These are phyloP conservation scores for Komagataella pseudopastoris DNA, from an alignment of 805 yeast genomes.

Conservation along the genomic window DNA sequence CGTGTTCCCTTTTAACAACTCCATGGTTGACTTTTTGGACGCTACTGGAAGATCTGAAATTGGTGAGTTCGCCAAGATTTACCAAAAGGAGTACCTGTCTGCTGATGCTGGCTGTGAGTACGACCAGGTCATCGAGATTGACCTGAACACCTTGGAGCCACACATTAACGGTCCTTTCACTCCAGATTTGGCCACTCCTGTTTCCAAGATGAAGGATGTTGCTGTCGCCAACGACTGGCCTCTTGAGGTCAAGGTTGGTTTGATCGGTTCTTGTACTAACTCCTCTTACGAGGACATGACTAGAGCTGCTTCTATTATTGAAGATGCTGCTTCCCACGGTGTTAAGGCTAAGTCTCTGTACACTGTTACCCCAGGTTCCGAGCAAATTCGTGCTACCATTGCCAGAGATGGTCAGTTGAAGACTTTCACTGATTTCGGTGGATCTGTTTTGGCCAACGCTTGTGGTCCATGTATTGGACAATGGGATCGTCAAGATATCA, in stretches of 20 bases:
- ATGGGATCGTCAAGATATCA: constrained; percentile 88
- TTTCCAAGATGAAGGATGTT: constrained; percentile 65
- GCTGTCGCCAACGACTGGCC: constrained; percentile 81
- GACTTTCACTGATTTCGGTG: constrained; percentile 78
- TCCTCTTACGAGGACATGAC: constrained; percentile 98
- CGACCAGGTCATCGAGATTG: constrained; percentile 85
- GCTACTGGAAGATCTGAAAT: constrained; percentile 79
- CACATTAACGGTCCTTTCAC: constrained; percentile 97
- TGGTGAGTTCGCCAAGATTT: constrained; percentile 55
- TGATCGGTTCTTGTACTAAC: constrained; percentile 97
- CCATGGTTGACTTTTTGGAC: constrained; percentile 42
- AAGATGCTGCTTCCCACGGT: constrained; percentile 79
- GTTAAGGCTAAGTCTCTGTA: constrained; percentile 83
- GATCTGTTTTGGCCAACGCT: constrained; percentile 88
- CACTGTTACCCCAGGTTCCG: constrained; percentile 96
- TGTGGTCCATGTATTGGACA: constrained; percentile 99
- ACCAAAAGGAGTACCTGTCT: constrained; percentile 37
- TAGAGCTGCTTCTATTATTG: constrained; percentile 82
- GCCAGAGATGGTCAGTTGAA: constrained; percentile 87
- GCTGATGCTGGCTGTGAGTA: constrained; percentile 87
- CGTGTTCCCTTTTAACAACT: constrained; percentile 74
- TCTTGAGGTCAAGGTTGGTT: constrained; percentile 71
- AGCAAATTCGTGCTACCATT: constrained; percentile 93
- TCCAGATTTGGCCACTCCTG: constrained; percentile 92
- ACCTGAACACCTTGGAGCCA: constrained; percentile 81